These are phyloP conservation scores for Aspergillus puulaauensis DNA, from an alignment of 2,329 filamentous ascomycete genomes.

Conservation along the genomic window DNA sequence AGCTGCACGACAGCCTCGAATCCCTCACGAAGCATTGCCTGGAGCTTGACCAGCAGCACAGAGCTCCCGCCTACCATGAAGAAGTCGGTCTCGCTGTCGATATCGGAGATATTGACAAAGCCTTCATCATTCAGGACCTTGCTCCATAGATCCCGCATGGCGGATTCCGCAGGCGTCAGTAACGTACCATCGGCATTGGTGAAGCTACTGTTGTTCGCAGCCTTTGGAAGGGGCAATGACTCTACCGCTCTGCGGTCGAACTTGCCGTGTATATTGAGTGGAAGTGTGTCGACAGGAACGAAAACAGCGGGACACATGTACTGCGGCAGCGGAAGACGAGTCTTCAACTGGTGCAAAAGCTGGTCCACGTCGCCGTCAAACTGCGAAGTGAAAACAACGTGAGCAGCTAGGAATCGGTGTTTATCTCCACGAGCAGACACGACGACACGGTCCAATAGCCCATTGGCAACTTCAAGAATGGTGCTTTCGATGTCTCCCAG, in stretches of 20 bases:
- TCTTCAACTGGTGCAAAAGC: slow-evolving; percentile 18
- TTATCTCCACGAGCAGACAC: background rate
- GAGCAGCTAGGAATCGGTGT: slow-evolving; percentile 33
- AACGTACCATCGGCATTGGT: no score
- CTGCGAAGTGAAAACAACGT: slow-evolving; percentile 30
- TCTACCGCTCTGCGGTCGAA: slow-evolving; percentile 22
- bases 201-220: no score
- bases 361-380: background rate
- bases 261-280: slow-evolving; percentile 26
- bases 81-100: slow-evolving; percentile 12
- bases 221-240: background rate
- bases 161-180: no score
- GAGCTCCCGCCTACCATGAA: slow-evolving; percentile 32
- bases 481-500: background rate
- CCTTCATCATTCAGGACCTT: no score
- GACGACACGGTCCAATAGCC: background rate
- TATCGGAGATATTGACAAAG: background rate
- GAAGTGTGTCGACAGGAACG: slow-evolving; percentile 23
- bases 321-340: slow-evolving; percentile 28
- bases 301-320: slow-evolving; percentile 34
- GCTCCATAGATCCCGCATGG: no score
- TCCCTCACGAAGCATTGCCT: slow-evolving; percentile 29
- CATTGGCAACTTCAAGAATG: background rate
- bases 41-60: slow-evolving; percentile 32
- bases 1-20: slow-evolving; percentile 37